Base-by-base conservation (phyloP, 2,329 filamentous ascomycete species). In the Epichloe elymi region DNA sequence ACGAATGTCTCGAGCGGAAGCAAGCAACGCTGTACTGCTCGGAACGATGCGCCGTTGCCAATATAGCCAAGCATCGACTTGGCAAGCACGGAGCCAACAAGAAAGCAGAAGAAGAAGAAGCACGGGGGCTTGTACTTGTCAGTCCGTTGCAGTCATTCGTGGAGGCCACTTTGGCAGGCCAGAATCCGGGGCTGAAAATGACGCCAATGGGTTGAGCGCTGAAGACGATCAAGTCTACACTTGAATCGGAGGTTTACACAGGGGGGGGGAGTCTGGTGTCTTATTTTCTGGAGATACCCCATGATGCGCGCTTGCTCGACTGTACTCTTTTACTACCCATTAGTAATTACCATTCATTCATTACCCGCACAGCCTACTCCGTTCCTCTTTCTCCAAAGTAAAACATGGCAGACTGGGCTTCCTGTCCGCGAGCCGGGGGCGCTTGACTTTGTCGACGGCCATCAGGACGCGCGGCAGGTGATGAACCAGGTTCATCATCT, bases 1-100 rank as follows among this genome's bases (percentile, higher is more conserved):
- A 62, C 47, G 66, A 70, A 49, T 75, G 73, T 49, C 55, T 73
- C 1, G 61, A 58, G 5, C 54, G 68, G 46, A 65, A 66, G 51
- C 58, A 62, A n/a, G 58, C 63, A 23, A 65, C 66, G 0, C 46
- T 69, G 5, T 75, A 70, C 54, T 75, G 73, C 57, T 70, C 70
- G 7, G 56, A 63, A 30, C 58, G 61, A 35, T 75, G 73, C 56
- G 71, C 70, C n/a, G 59, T 57, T 23, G 58, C 55, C 12, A 71
- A 74, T 53, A 66, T 75, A 37, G 63, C 65, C 11, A 52, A 52
- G 23, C 73, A 75, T 56, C 61, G 69, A 19, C 63, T 67, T 11
- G 52, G 45, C 12, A 61, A 55, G 51, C 65, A 67, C 52, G 60
- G 57, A 2, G 62, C 63, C 2, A 60, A 61, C 2, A 60, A 61